These are phyloP conservation scores for Neopestalotiopsis rosae DNA, from an alignment of 2,329 filamentous ascomycete genomes.

Conservation along the genomic window DNA sequence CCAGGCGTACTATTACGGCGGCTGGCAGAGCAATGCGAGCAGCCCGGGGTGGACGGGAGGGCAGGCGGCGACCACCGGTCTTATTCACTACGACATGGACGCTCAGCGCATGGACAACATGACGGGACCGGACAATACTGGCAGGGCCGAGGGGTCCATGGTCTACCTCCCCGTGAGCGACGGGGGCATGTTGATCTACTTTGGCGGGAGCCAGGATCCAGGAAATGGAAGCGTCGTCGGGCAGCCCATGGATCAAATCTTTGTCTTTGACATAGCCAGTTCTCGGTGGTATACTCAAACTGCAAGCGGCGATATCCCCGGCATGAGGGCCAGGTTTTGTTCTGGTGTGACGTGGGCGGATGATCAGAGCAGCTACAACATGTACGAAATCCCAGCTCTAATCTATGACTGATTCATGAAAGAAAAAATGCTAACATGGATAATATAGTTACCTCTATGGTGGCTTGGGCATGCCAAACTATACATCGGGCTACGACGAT, in stretches of 20 bases:
- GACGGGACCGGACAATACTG: conserved; percentile 56
- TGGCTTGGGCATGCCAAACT: conserved; percentile 53
- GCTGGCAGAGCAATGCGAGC: conserved; percentile 63
- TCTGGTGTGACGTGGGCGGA: conserved; percentile 63
- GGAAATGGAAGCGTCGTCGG: conserved; percentile 52
- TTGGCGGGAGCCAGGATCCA: conserved; percentile 61
- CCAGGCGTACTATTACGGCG: conserved; percentile 66
- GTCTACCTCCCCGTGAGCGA: conserved; percentile 65
- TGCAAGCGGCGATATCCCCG: conserved; percentile 58
- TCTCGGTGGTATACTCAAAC: conserved; percentile 65
- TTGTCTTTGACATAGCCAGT: conserved; percentile 65
- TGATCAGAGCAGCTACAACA: conserved; percentile 68
- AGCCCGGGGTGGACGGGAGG: conserved; percentile 55
- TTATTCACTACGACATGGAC: conserved; percentile 64
- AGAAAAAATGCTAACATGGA: neutral
- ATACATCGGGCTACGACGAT: conserved; percentile 62
- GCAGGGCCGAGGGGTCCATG: conserved; percentile 65
- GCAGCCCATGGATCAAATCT: conserved; percentile 55
- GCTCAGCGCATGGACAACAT: conserved; percentile 55
- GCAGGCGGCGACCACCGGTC: conserved; percentile 52
- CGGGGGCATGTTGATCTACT: conserved; percentile 63
- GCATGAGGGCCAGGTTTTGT: conserved; percentile 62
- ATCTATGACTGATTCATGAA: neutral
- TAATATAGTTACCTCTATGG: conserved; percentile 63
- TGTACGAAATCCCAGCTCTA: conserved; percentile 47